phyloP scores from a whole-genome alignment of 176 grass and related monocot genomes.

The Rhynchospora pubera region DNA sequence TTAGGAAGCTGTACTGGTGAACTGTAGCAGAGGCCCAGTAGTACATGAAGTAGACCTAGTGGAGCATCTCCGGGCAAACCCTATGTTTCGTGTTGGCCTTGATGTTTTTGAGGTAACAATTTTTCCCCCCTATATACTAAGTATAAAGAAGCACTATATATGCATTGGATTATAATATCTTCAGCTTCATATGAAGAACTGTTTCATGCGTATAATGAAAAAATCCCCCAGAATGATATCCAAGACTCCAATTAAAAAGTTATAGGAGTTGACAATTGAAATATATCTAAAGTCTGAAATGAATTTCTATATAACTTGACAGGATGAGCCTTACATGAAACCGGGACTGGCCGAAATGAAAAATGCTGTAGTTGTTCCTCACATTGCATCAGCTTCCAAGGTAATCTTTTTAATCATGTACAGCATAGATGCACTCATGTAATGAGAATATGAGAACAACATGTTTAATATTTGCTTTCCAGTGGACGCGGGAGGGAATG shows the following conservation, averaged over 20 bases:
- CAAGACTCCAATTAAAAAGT: neutral
- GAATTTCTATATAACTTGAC: neutral
- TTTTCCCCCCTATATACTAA: neutral
- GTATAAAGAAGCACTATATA: neutral
- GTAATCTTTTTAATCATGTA: conserved; percentile 14
- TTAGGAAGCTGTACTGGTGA: conserved; percentile 84
- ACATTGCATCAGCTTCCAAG: conserved; percentile 96
- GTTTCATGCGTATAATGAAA: neutral
- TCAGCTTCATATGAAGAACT: neutral
- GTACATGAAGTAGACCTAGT: conserved; percentile 74
- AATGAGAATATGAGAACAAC: neutral
- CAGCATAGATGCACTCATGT: neutral
- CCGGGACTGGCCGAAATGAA: conserved; percentile 81
- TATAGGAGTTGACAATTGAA: neutral
- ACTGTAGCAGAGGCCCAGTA: conserved; percentile 82
- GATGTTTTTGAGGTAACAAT: conserved; percentile 75
- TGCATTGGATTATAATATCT: neutral
- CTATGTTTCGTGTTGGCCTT: conserved; percentile 89
- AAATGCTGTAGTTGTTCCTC: conserved; percentile 78
- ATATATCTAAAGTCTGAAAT: neutral
- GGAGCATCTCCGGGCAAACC: conserved; percentile 79
- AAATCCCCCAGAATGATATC: neutral
- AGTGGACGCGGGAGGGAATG: conserved; percentile 98
- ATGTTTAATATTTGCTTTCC: conserved; percentile 2
- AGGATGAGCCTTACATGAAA: conserved; percentile 95